Evolutionary conservation across 495 filamentous ascomycete genomes (phyloP).

Genomic region (Filosporella fistucella): DNA sequence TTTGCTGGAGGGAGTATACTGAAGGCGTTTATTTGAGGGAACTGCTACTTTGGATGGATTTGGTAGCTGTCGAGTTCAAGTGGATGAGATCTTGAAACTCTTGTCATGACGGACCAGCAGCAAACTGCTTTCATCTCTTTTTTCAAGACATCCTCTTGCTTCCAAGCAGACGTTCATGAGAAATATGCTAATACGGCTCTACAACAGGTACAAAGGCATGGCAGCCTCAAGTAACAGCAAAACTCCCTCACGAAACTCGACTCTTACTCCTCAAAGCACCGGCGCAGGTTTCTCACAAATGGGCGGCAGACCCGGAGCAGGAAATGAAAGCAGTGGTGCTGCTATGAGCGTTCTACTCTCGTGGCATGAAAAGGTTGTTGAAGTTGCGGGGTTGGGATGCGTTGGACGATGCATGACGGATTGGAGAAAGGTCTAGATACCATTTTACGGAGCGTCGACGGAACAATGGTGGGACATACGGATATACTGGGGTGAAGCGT

Average conservation of each 20-base stretch:
- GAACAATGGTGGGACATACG: no score
- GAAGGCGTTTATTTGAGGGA: no score
- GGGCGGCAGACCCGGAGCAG: conserved; percentile 54
- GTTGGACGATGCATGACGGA: conserved; percentile 92
- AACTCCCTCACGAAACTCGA: conserved; percentile 21
- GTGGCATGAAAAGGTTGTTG: conserved; percentile 95
- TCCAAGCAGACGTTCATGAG: no score
- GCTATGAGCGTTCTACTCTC: conserved; percentile 91
- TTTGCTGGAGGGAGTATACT: no score
- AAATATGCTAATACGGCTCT: not conserved
- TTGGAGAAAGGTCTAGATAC: conserved; percentile 71
- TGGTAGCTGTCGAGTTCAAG: no score
- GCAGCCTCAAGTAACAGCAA: conserved; percentile 30
- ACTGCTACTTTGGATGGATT: no score
- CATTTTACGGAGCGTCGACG: not conserved
- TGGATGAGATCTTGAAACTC: no score
- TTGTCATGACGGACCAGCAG: no score
- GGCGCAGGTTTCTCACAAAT: conserved; percentile 75
- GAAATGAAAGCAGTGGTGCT: conserved; percentile 72
- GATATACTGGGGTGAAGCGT: no score
- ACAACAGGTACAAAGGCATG: conserved; percentile 79
- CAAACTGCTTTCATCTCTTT: not conserved
- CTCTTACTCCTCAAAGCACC: conserved; percentile 64
- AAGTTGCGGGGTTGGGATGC: conserved; percentile 79
- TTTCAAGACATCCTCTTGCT: not conserved